Conservation (phyloP, 768 basidiomycete species). For the Lactarius deliciosus region DNA sequence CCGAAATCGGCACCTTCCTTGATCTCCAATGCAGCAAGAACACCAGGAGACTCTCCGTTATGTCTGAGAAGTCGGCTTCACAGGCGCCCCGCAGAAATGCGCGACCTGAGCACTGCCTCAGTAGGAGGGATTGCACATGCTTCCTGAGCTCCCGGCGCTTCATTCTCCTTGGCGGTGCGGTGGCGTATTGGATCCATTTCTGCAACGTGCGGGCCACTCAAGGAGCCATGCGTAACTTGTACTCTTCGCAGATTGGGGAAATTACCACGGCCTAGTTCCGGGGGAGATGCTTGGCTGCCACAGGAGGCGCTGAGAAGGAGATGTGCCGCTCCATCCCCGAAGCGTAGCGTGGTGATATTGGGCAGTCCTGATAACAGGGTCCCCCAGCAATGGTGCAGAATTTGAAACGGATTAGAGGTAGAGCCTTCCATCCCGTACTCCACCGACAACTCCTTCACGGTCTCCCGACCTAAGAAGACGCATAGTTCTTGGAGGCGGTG, state of each 20-base stretch:
- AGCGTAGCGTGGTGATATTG: conserved; percentile 3
- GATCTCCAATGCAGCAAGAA: conserved; percentile 17
- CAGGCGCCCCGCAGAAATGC: neutral
- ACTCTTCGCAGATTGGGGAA: conserved; percentile 8
- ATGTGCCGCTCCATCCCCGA: conserved; percentile 10
- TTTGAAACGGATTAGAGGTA: neutral
- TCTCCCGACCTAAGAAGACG: conserved; percentile 11
- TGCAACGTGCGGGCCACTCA: conserved; percentile 1
- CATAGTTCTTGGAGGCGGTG: conserved; percentile 17
- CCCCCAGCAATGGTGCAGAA: conserved; percentile 8
- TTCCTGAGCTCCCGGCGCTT: conserved; percentile 4
- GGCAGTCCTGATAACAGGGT: conserved; percentile 11
- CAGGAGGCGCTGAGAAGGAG: conserved; percentile 16
- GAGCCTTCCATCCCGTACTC: neutral
- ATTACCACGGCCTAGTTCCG: neutral
- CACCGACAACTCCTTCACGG: conserved; percentile 7
- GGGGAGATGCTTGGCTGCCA: neutral
- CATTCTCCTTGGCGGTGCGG: neutral
- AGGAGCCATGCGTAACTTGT: conserved; percentile 5
- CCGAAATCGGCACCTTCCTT: conserved; percentile 8
- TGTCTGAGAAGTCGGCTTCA: neutral
- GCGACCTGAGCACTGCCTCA: neutral
- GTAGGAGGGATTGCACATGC: conserved; percentile 1
- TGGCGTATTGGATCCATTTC: conserved; percentile 8
- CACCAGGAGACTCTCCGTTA: conserved; percentile 17